Conservation (phyloP, 2,329 filamentous ascomycete genomes). For the Chrysosporium queenslandicum region DNA sequence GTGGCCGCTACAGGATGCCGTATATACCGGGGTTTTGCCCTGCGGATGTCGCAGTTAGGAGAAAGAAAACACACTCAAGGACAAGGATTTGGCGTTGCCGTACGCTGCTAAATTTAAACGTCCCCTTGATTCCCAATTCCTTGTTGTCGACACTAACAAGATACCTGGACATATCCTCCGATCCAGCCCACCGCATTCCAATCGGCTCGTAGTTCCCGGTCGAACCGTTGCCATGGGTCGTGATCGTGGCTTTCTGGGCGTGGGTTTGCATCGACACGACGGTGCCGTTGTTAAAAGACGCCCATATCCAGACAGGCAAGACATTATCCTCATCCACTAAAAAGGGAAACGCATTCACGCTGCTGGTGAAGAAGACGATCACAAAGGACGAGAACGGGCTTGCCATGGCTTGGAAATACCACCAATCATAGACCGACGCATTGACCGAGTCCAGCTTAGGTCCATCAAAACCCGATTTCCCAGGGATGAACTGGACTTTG, state of each 20-base stretch:
- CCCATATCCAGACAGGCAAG: slow-evolving; percentile 23
- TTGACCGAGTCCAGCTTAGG: slow-evolving; percentile 25
- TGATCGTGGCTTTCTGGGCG: slow-evolving; percentile 13
- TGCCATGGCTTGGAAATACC: slow-evolving; percentile 35
- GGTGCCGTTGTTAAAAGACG: slow-evolving; percentile 22
- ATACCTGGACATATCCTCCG: slow-evolving; percentile 15
- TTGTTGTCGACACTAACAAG: slow-evolving; percentile 11
- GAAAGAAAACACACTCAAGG: neutral
- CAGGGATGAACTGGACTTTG: slow-evolving; percentile 11
- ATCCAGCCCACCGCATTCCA: slow-evolving; percentile 16
- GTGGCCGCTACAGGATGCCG: no score
- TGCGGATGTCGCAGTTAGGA: neutral
- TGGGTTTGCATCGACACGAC: slow-evolving; percentile 4
- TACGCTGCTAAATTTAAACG: slow-evolving; percentile 15
- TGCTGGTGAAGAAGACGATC: slow-evolving; percentile 28
- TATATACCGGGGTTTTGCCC: slow-evolving; percentile 2
- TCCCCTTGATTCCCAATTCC: slow-evolving; percentile 14
- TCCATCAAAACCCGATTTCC: slow-evolving; percentile 17
- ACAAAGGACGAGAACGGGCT: slow-evolving; percentile 22
- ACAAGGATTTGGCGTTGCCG: neutral
- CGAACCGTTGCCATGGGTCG: slow-evolving; percentile 11
- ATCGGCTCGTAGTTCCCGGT: slow-evolving; percentile 13
- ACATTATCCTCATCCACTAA: slow-evolving; percentile 17
- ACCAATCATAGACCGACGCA: slow-evolving; percentile 30
- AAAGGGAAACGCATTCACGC: slow-evolving; percentile 31